A percentile compares a stretch with the other conserved stretches of the same genome.
Conservation (phyloP, 2,329 filamentous ascomycete species). For the Apiospora hydei region DNA sequence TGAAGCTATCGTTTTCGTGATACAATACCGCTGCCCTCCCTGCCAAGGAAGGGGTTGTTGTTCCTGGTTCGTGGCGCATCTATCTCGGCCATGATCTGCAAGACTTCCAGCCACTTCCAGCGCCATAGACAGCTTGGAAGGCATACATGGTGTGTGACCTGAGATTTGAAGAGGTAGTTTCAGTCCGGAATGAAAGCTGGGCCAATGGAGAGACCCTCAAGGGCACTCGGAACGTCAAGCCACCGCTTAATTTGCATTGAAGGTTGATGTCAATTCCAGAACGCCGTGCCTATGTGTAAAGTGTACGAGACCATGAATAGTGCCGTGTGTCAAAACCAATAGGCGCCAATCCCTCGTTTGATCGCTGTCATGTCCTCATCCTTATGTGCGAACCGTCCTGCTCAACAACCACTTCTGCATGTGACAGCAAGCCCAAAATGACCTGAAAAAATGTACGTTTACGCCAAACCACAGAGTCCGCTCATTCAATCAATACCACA, state of each 20-base stretch:
- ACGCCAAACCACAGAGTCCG: conserved; percentile 25
- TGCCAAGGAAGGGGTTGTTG: not conserved
- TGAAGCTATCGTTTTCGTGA: not conserved
- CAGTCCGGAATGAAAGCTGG: too few relatives aligned
- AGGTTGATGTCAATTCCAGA: conserved; percentile 25
- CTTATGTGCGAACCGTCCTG: conserved; percentile 21
- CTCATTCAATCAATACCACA: conserved; percentile 19
- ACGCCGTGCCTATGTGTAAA: conserved; percentile 27
- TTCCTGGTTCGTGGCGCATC: not conserved
- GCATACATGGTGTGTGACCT: too few relatives aligned
- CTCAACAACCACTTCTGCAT: conserved; percentile 4
- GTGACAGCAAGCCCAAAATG: conserved; percentile 23
- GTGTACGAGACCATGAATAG: conserved; percentile 10
- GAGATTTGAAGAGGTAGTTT: too few relatives aligned
- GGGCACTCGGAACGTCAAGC: not conserved
- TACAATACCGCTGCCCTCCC: not conserved
- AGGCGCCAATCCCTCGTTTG: conserved; percentile 17
- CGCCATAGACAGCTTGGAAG: not conserved
- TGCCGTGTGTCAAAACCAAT: conserved; percentile 19
- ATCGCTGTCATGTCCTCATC: conserved; percentile 21
- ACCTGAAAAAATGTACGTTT: conserved; percentile 9
- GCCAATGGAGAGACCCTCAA: too few relatives aligned
- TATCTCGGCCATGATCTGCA: not conserved
- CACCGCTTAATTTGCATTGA: not conserved
- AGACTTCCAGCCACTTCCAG: not conserved